These are phyloP conservation scores for Dendrocalamus latiflorus DNA, from an alignment of 202 grass and related monocot genomes.

Conservation along the genomic window DNA sequence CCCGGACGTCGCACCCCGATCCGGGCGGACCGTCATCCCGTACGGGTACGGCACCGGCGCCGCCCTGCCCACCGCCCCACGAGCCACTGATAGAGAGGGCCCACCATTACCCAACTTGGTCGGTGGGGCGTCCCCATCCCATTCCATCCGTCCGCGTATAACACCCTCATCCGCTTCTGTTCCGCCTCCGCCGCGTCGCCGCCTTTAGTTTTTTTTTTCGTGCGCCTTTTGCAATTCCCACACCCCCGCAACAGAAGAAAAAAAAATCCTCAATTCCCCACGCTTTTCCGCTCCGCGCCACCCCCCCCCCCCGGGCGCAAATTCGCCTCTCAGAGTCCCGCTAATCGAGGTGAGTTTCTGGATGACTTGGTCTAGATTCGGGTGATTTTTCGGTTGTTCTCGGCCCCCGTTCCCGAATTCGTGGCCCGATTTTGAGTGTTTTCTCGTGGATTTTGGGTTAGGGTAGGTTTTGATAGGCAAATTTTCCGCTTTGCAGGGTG, in stretches of 20 bases:
- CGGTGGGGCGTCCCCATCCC: too few relatives aligned
- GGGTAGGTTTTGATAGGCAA: not conserved
- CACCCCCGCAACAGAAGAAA: not conserved
- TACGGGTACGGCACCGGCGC: too few relatives aligned
- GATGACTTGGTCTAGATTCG: not conserved
- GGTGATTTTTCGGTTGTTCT: too few relatives aligned
- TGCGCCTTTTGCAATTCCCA: not conserved
- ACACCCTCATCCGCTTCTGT: not conserved
- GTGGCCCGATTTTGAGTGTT: too few relatives aligned
- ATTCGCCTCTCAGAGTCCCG: not conserved
- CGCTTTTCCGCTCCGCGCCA: not conserved
- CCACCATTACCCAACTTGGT: too few relatives aligned
- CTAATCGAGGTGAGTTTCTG: conserved; percentile 10
- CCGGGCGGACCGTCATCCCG: too few relatives aligned
- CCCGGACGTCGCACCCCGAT: too few relatives aligned
- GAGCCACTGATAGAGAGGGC: too few relatives aligned
- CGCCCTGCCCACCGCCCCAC: too few relatives aligned
- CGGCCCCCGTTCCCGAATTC: not conserved
- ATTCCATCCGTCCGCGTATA: not conserved
- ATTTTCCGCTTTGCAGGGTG: not conserved
- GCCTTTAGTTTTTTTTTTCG: not conserved
- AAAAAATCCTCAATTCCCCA: not conserved
- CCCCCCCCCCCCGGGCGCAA: too few relatives aligned
- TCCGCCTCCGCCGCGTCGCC: not conserved
- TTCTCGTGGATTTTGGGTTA: not conserved